Evolutionary conservation across 129 eudicot species (phyloP), one percentile per base, ranked within the genome.

Genomic region (Centella asiatica): DNA sequence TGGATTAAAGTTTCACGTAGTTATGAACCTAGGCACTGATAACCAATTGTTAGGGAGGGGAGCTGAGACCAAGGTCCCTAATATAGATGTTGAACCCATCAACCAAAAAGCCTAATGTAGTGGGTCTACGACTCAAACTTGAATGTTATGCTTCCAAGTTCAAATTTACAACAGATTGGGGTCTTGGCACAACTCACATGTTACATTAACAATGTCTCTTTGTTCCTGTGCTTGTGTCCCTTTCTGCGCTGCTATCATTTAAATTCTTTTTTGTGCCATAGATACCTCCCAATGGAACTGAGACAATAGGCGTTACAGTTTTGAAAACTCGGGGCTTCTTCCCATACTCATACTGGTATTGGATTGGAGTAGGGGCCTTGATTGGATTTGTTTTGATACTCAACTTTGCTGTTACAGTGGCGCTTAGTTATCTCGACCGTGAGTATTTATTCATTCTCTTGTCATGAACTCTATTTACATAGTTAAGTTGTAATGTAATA

Each of bases 271-370:
- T 49, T 31, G 17, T 55, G 33, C 31, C 18, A 37, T 51, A 75
- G 88, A 24, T 74, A 48, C 52, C 60, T 3, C 37, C 61, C 19
- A 39, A 31, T 44, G 10, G 24, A 39, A 62, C 47, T 15, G 85
- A 69, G 24, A 7, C 85, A 22, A 0, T 83, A 57, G 95, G 95
- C 31, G 58, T 62, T 4, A 19, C 14, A 14, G 68, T 68, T 33
- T 51, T 80, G 76, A 77, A 76, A 39, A 58, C 87, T 44, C 83
- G 88, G 37, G 96, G 94, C 18, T 60, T 80, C 74, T 73, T 66
- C 54, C 67, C 95, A 9, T 51, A 83, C 9, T 60, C 81, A 14
- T 64, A 78, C 67, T 88, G 94, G 96, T 88, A 81, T 54, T 88
- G 94, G 96, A 68, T 88, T 22, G 81, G 87, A 26, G 27, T 69